Evolutionary conservation across 345 rosid species (phyloP).

Genomic region (Corchorus olitorius): DNA sequence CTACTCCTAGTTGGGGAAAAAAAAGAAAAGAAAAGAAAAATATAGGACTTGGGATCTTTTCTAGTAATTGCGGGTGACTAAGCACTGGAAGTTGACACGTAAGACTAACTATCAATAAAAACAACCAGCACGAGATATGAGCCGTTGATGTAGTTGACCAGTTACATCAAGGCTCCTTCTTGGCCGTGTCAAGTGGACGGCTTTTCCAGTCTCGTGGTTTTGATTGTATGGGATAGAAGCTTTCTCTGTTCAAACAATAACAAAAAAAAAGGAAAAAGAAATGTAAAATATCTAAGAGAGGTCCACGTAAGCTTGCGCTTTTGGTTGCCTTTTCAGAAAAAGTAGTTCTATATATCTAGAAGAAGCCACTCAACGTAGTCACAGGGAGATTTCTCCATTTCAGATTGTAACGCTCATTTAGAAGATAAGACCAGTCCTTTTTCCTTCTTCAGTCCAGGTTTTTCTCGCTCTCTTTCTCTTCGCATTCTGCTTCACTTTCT

Average conservation of each 20-base stretch:
- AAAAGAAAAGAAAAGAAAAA: too few species aligned
- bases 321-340: not conserved
- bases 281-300: not conserved
- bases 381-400: not conserved
- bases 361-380: not conserved
- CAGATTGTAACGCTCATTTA: not conserved
- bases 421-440: not conserved
- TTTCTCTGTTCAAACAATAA: not conserved
- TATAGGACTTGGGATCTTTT: too few species aligned
- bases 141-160: not conserved
- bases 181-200: not conserved
- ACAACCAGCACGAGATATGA: not conserved
- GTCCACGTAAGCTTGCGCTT: not conserved
- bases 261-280: not conserved
- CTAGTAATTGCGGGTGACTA: too few species aligned
- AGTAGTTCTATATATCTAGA: not conserved
- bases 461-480: not conserved
- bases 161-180: not conserved
- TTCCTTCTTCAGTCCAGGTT: slow-evolving; percentile 4
- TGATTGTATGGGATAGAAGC: not conserved
- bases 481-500: not conserved
- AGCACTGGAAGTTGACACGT: not conserved
- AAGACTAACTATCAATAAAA: not conserved
- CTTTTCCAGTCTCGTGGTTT: not conserved
- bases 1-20: too few species aligned